Base-by-base conservation (phyloP, 2,329 filamentous ascomycete species). In the Aureobasidium sp. region DNA sequence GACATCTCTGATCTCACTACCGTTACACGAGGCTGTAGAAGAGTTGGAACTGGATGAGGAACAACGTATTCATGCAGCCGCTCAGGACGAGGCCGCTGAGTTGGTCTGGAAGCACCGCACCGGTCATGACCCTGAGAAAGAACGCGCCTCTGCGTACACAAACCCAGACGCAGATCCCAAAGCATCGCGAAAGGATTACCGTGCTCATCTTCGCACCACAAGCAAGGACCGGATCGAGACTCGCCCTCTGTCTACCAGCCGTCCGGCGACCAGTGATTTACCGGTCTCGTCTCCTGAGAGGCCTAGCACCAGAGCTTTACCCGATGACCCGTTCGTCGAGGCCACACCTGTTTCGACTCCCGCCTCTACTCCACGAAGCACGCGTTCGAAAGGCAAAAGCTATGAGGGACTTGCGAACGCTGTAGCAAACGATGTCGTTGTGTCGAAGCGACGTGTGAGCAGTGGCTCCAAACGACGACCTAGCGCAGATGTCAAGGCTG, bases 101-200 rank as follows among this genome's bases (percentile, higher is more conserved):
- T 79, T 93, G 49, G 89, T 93, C 47, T 91, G 85, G 82, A 84
- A 86, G 69, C 89, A 93, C 70, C 81, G 87, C 70, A 82, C 90
- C 66, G 86, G 87, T 3, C 81, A 85, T 47, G 82, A 84, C 1
- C 83, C 87, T 10, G 88, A 85, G 67, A 79, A 79, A 36, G 80
- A 80, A 63, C 78, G 81, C 16, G 74, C 78, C 65, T 75, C 61
- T n/a, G 67, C 68, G 29, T 72, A 69, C 62, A 62, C 62, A 32
- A 74, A 74, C 51, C 72, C 72, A 29, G 71, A 73, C 59, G 37
- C 67, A 16, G 59, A 60, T 37, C 64, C 64, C 36, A 61, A 64
- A 64, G 76, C 65, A 45, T 72, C 72, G 34, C 74, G 75, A 64
- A 70, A 66, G 62, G 70, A 74, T 50, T 92, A 92, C 73, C 84